Evolutionary conservation across 441 rosid genomes (phyloP).

Genomic region (Bocquillonia castaneifolia): DNA sequence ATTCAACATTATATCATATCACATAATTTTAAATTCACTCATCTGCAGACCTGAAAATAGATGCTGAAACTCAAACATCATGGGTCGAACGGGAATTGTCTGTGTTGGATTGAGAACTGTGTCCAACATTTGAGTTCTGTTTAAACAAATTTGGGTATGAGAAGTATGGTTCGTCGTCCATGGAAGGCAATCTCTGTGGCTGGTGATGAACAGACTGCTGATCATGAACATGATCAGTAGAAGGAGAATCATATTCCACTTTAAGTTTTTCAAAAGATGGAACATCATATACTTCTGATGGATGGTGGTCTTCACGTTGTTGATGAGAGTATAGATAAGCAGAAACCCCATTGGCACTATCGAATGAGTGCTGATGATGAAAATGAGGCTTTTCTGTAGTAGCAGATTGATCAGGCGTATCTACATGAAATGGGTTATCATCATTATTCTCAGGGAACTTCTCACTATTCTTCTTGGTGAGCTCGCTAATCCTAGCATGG

Average conservation of each 20-base stretch:
- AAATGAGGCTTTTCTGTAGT: slow-evolving; percentile 31
- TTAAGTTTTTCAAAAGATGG: slow-evolving; percentile 31
- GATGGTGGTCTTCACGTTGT: slow-evolving; percentile 22
- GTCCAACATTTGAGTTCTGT: slow-evolving; percentile 40
- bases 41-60: background rate
- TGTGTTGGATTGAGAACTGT: slow-evolving; percentile 34
- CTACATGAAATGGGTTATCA: slow-evolving; percentile 65
- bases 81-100: slow-evolving; percentile 38
- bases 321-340: background rate
- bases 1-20: background rate
- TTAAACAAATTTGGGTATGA: slow-evolving; percentile 66
- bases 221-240: slow-evolving; percentile 25
- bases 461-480: slow-evolving; percentile 51
- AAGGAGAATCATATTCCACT: slow-evolving; percentile 32
- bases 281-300: slow-evolving; percentile 24
- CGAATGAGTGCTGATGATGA: slow-evolving; percentile 41
- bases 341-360: slow-evolving; percentile 19
- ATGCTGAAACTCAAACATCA: slow-evolving; percentile 30
- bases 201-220: slow-evolving; percentile 37
- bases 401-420: slow-evolving; percentile 32
- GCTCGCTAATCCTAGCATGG: slow-evolving; percentile 72
- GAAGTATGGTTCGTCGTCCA: slow-evolving; percentile 76
- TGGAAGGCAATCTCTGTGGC: slow-evolving; percentile 52
- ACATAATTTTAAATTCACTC: slow-evolving; percentile 1
- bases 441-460: slow-evolving; percentile 32